Percentiles rank a stretch among this genome's conserved stretches.
These are phyloP conservation scores for Agaricus sinodeliciosus DNA, from an alignment of 768 basidiomycete genomes.

Conservation along the genomic window DNA sequence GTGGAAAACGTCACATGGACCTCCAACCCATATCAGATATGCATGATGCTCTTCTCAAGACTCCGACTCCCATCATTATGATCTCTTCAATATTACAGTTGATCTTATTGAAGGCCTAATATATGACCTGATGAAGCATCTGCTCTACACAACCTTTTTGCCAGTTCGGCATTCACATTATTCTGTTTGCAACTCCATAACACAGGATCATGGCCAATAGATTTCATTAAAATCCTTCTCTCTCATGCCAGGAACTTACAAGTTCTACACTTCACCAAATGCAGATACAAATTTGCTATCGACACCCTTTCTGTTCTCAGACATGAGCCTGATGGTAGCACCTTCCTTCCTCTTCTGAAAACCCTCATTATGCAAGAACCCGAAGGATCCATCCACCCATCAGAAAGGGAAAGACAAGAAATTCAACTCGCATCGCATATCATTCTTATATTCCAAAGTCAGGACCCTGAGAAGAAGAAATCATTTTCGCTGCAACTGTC, in stretches of 20 bases:
- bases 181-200: neutral
- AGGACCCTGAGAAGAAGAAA: neutral
- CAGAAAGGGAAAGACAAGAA: neutral
- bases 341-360: neutral
- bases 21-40: neutral
- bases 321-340: neutral
- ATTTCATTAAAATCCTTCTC: neutral
- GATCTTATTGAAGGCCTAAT: neutral
- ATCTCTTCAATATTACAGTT: neutral
- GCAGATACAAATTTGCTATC: neutral
- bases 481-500: neutral
- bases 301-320: neutral
- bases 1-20: neutral
- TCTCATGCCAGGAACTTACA: neutral
- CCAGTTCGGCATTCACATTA: neutral
- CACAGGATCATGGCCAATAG: neutral
- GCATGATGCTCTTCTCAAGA: neutral
- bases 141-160: neutral
- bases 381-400: neutral
- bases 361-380: conserved; percentile 3
- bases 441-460: neutral
- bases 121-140: neutral
- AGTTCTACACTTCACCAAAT: neutral
- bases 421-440: neutral
- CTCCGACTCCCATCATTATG: neutral